Evolutionary conservation across 2,329 filamentous ascomycete genomes (phyloP).

Genomic region (Cladosporium sphaerospermum): DNA sequence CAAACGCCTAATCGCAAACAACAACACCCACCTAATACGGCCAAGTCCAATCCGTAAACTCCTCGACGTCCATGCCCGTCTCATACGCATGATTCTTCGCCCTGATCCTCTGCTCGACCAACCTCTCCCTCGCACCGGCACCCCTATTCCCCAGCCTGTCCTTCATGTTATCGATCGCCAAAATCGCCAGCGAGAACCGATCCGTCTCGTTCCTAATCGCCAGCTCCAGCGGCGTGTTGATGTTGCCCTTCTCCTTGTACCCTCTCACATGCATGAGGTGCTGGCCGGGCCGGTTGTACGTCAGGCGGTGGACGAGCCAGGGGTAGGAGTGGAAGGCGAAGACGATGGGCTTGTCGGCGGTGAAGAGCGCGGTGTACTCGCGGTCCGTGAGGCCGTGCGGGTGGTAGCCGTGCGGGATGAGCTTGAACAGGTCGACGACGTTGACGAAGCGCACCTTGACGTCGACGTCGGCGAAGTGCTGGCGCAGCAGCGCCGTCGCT

Average conservation of each 20-base stretch:
- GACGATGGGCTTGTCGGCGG: constrained; percentile 63
- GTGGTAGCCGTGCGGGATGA: constrained; percentile 64
- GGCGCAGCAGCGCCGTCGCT: constrained; percentile 66
- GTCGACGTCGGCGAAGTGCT: constrained; percentile 61
- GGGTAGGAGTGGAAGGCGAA: constrained; percentile 85
- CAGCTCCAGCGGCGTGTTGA: constrained; percentile 72
- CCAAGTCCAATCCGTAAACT: constrained; percentile 63
- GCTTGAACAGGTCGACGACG: constrained; percentile 73
- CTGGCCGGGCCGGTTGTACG: constrained; percentile 66
- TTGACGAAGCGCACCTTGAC: constrained; percentile 71
- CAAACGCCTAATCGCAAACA: too few species aligned
- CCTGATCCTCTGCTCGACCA: constrained; percentile 59
- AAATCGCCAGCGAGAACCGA: constrained; percentile 69
- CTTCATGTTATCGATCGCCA: constrained; percentile 64
- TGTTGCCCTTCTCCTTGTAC: constrained; percentile 79
- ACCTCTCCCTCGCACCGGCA: constrained; percentile 54
- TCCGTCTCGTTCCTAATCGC: constrained; percentile 73
- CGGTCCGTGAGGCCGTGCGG: constrained; percentile 63
- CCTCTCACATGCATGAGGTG: constrained; percentile 67
- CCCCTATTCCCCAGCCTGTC: constrained; percentile 57
- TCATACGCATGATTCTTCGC: constrained; percentile 62
- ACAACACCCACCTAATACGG: constrained; percentile 34
- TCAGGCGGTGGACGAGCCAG: constrained; percentile 70
- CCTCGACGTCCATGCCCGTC: constrained; percentile 62
- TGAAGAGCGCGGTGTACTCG: constrained; percentile 67